Conservation (phyloP, 2,329 filamentous ascomycete species). For the Paraphoma sp. region DNA sequence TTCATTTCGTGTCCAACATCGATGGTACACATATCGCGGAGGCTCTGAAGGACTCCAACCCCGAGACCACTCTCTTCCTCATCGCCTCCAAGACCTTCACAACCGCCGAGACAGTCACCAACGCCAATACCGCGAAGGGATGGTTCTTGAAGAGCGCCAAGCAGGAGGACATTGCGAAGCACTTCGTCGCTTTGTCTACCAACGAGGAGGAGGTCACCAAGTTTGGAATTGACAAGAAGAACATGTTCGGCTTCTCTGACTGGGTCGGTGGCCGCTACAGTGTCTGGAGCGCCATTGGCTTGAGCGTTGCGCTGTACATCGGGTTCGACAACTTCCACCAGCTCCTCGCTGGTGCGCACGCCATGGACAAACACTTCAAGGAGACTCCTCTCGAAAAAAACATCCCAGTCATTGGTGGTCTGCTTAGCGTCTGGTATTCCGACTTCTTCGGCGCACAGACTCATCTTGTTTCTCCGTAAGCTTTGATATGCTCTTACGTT, state of each 20-base stretch:
- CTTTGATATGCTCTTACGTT: slow-evolving; percentile 24
- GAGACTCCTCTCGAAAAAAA: slow-evolving; percentile 91
- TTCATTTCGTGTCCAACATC: slow-evolving; percentile 99
- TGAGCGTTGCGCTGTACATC: slow-evolving; percentile 93
- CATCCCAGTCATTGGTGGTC: slow-evolving; percentile 89
- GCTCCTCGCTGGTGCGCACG: slow-evolving; percentile 92
- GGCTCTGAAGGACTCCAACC: slow-evolving; percentile 85
- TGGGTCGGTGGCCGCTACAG: slow-evolving; percentile 99
- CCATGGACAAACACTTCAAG: slow-evolving; percentile 98
- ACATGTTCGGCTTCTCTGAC: slow-evolving; percentile 99
- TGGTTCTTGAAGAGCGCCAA: slow-evolving; percentile 93
- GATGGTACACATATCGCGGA: slow-evolving; percentile 98
- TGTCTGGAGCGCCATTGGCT: slow-evolving; percentile 97
- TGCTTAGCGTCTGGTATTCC: slow-evolving; percentile 97
- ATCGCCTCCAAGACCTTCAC: slow-evolving; percentile 99
- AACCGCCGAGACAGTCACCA: slow-evolving; percentile 95
- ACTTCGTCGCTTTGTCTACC: slow-evolving; percentile 97
- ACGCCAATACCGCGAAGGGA: slow-evolving; percentile 93
- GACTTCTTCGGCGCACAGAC: slow-evolving; percentile 99
- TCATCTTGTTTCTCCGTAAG: slow-evolving; percentile 92
- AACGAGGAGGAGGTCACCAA: slow-evolving; percentile 95
- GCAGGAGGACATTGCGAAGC: slow-evolving; percentile 87
- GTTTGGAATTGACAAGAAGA: slow-evolving; percentile 98
- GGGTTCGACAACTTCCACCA: slow-evolving; percentile 97
- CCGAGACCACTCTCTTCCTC: slow-evolving; percentile 98